Conservation (phyloP, 768 basidiomycete species). For the Suillus sp. region DNA sequence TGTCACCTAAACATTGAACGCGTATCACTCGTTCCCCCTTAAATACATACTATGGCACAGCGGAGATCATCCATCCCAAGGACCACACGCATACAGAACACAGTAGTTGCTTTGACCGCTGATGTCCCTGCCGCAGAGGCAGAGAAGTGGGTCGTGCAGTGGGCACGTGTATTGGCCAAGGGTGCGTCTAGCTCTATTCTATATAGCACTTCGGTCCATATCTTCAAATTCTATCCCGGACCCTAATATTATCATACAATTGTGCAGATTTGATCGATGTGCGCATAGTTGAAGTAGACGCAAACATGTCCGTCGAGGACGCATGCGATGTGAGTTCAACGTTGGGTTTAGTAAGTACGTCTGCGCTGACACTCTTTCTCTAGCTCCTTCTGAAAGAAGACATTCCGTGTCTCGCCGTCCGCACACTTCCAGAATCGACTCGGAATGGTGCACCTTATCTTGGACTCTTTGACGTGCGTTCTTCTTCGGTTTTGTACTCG, state of each 20-base stretch:
- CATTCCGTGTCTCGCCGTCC: slow-evolving; percentile 67
- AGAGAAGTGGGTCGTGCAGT: slow-evolving; percentile 58
- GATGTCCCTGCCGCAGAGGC: slow-evolving; percentile 32
- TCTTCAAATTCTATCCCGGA: neutral
- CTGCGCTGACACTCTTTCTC: slow-evolving; percentile 5
- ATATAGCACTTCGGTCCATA: neutral
- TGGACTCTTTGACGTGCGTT: slow-evolving; percentile 77
- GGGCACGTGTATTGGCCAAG: slow-evolving; percentile 57
- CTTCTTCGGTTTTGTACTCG: slow-evolving; percentile 21
- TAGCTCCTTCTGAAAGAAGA: slow-evolving; percentile 66
- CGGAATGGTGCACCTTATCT: slow-evolving; percentile 35
- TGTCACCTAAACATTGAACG: neutral
- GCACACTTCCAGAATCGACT: slow-evolving; percentile 30
- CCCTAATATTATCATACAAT: neutral
- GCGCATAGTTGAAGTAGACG: slow-evolving; percentile 64
- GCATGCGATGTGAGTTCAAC: slow-evolving; percentile 67
- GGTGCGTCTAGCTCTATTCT: slow-evolving; percentile 41
- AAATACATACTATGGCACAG: slow-evolving; percentile 15
- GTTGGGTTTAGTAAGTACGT: neutral
- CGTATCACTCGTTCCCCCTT: neutral
- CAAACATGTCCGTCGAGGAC: slow-evolving; percentile 77
- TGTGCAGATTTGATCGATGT: slow-evolving; percentile 68
- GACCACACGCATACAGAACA: slow-evolving; percentile 16
- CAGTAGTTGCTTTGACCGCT: slow-evolving; percentile 21
- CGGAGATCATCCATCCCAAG: slow-evolving; percentile 24